Percentiles rank a stretch among this genome's conserved stretches.
Evolutionary conservation across 2,329 filamentous ascomycete species (phyloP).

Genomic region (Fusarium aywerte): DNA sequence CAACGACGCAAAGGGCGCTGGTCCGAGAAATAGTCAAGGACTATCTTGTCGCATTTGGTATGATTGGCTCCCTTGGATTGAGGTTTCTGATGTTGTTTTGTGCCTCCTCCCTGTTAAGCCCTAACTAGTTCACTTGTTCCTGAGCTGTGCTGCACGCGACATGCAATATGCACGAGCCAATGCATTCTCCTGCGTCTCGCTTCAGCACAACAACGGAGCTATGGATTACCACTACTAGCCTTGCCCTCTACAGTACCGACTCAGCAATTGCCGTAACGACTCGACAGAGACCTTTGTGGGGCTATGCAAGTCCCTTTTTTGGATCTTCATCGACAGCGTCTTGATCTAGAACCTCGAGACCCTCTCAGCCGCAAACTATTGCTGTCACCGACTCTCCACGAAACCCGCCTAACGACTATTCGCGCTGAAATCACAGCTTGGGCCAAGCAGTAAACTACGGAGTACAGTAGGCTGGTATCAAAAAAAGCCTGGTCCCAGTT

Average conservation of each 20-base stretch:
- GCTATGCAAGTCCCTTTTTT: conserved; percentile 23
- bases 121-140: conserved; percentile 41
- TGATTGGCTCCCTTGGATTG: conserved; percentile 30
- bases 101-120: conserved; percentile 18
- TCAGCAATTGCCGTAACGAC: conserved; percentile 13
- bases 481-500: conserved; percentile 17
- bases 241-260: not conserved
- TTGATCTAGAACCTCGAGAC: conserved; percentile 25
- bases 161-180: conserved; percentile 36
- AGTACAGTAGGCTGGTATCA: conserved; percentile 1
- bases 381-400: conserved; percentile 30
- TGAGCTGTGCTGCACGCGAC: conserved; percentile 35
- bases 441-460: conserved; percentile 18
- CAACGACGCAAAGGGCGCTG: conserved; percentile 27
- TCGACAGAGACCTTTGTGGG: conserved; percentile 26
- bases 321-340: conserved; percentile 6
- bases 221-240: conserved; percentile 1
- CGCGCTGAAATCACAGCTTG: conserved; percentile 21
- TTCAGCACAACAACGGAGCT: conserved; percentile 38
- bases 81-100: conserved; percentile 1
- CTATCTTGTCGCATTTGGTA: not conserved
- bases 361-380: conserved; percentile 31
- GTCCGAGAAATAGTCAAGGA: conserved; percentile 7
- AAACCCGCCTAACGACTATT: conserved; percentile 10
- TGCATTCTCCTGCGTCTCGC: conserved; percentile 46